A percentile compares a stretch with the other conserved stretches of the same genome.
Evolutionary conservation across 768 basidiomycete genomes (phyloP).

Genomic region (Suillus cothurnatus): DNA sequence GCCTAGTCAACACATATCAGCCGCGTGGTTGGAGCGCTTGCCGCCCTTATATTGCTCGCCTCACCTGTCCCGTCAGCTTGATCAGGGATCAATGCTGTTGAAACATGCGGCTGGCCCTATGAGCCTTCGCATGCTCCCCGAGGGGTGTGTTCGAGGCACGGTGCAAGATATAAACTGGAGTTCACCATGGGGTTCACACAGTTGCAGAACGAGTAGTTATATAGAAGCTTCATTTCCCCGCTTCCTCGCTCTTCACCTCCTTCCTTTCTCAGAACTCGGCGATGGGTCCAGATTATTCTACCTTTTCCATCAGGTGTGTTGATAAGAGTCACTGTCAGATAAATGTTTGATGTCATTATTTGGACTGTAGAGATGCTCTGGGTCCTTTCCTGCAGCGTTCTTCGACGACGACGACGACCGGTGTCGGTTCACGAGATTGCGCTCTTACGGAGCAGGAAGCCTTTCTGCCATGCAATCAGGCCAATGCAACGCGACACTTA

Average conservation of each 20-base stretch:
- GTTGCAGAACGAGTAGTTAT: background rate
- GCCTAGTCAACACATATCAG: background rate
- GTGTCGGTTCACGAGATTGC: background rate
- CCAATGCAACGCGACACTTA: background rate
- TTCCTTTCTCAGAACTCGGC: conserved; percentile 4
- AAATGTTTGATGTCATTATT: background rate
- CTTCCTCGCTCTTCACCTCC: conserved; percentile 7
- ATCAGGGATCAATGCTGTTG: background rate
- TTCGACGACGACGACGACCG: background rate
- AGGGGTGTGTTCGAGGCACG: conserved; percentile 4
- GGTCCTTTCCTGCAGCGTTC: background rate
- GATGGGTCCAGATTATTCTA: conserved; percentile 4
- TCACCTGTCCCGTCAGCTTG: background rate
- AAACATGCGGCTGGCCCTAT: conserved; percentile 1
- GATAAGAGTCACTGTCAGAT: background rate
- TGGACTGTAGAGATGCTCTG: background rate
- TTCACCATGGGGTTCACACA: background rate
- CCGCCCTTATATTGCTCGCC: background rate
- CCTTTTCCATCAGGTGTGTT: conserved; percentile 4
- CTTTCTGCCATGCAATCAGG: background rate
- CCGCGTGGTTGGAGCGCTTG: conserved; percentile 2
- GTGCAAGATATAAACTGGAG: conserved; percentile 1
- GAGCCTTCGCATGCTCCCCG: background rate
- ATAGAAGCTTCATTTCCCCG: conserved; percentile 10
- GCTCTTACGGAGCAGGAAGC: background rate